Percentiles rank a stretch among this genome's conserved stretches.
These are phyloP conservation scores for Boletus huronensis DNA, from an alignment of 768 basidiomycete genomes.

Conservation along the genomic window DNA sequence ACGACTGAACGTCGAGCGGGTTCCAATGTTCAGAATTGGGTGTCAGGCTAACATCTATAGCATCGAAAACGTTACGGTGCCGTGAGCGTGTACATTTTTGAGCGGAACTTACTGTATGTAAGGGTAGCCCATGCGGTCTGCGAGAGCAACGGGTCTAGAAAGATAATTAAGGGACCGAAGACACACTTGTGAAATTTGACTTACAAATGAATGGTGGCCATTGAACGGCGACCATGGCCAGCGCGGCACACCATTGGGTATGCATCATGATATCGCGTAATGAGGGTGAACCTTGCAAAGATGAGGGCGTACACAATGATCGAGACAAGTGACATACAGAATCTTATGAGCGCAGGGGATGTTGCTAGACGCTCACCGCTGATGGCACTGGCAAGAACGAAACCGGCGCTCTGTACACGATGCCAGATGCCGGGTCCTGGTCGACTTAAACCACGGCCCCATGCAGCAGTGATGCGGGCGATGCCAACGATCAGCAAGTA, in stretches of 20 bases:
- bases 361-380: conserved; percentile 87
- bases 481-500: conserved; percentile 83
- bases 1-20: conserved; percentile 55
- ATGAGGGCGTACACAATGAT: conserved; percentile 14
- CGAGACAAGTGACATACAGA: conserved; percentile 53
- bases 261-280: conserved; percentile 90
- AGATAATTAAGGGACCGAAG: conserved; percentile 16
- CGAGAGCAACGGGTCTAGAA: conserved; percentile 80
- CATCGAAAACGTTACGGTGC: conserved; percentile 5
- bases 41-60: conserved; percentile 70
- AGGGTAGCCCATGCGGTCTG: conserved; percentile 88
- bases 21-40: conserved; percentile 60
- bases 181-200: conserved; percentile 26
- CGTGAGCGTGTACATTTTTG: conserved; percentile 8
- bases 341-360: conserved; percentile 83
- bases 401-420: conserved; percentile 77
- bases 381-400: conserved; percentile 87
- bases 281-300: conserved; percentile 75
- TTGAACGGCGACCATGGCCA: conserved; percentile 91
- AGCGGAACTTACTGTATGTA: conserved; percentile 54
- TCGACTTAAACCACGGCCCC: conserved; percentile 64
- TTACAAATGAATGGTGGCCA: conserved; percentile 92
- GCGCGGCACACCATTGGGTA: conserved; percentile 85
- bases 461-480: conserved; percentile 81
- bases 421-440: conserved; percentile 62